phyloP scores from a whole-genome alignment of 2,329 filamentous ascomycete species.

The Sporothrix pseudoabietina region DNA sequence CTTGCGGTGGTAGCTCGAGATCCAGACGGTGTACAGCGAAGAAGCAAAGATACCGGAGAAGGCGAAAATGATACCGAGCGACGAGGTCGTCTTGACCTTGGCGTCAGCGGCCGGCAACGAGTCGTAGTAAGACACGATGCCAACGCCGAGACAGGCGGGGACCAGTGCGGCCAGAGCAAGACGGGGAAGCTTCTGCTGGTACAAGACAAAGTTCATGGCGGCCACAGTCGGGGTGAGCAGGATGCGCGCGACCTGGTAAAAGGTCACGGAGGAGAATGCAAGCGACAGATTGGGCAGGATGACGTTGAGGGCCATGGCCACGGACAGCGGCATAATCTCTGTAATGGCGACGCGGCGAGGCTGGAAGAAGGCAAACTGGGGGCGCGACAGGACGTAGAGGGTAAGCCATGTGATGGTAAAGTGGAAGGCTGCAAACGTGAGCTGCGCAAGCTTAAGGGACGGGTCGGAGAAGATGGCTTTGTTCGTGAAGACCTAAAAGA shows the following conservation, averaged over 20 bases:
- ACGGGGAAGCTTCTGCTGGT: conserved; percentile 57
- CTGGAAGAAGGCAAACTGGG: conserved; percentile 60
- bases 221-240: conserved; percentile 67
- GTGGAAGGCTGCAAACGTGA: conserved; percentile 69
- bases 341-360: conserved; percentile 57
- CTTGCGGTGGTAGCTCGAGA: conserved; percentile 65
- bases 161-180: conserved; percentile 58
- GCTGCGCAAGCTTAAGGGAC: conserved; percentile 62
- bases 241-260: conserved; percentile 70
- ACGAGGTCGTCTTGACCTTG: conserved; percentile 57
- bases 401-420: conserved; percentile 67
- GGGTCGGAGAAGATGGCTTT: conserved; percentile 69
- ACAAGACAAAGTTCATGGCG: conserved; percentile 65
- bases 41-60: conserved; percentile 65
- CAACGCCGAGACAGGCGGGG: conserved; percentile 66
- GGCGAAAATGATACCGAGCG: conserved; percentile 64
- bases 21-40: conserved; percentile 70
- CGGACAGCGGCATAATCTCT: conserved; percentile 64
- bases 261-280: conserved; percentile 67
- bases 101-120: conserved; percentile 54
- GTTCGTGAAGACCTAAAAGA: conserved; percentile 65
- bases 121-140: conserved; percentile 68
- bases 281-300: conserved; percentile 69
- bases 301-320: conserved; percentile 70
- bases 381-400: conserved; percentile 62